phyloP scores from a whole-genome alignment of 164 flowering plant genomes.

The Chloranthus sessilifolius region DNA sequence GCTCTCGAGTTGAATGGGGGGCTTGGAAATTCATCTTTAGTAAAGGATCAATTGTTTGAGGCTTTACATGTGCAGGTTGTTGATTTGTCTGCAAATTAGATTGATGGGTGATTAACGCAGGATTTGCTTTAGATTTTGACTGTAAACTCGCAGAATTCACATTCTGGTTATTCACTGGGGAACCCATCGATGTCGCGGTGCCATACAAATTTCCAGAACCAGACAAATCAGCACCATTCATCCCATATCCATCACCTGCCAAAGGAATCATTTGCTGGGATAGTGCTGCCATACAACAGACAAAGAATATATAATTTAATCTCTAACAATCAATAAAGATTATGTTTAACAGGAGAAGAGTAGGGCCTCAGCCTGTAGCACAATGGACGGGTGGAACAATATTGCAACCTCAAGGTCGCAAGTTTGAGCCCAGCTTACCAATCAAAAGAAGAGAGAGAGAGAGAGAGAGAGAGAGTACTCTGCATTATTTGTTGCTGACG shows the following conservation, averaged over 20 bases:
- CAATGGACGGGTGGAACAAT: no score
- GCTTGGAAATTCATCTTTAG: constrained; percentile 50
- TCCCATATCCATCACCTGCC: constrained; percentile 64
- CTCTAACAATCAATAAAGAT: no score
- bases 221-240: constrained; percentile 46
- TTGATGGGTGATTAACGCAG: constrained; percentile 41
- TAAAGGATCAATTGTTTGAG: constrained; percentile 43
- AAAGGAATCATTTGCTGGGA: constrained; percentile 21
- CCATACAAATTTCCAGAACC: constrained; percentile 59
- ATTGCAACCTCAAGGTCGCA: no score
- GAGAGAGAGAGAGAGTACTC: constrained; percentile 34
- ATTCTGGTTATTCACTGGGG: constrained; percentile 47
- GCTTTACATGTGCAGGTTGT: constrained; percentile 36
- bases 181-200: constrained; percentile 41
- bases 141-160: constrained; percentile 41
- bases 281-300: constrained; percentile 12
- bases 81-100: constrained; percentile 40
- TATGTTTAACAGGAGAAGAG: no score
- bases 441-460: constrained; percentile 10
- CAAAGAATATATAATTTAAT: not conserved
- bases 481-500: constrained; percentile 48
- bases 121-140: constrained; percentile 34
- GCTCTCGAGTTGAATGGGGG: constrained; percentile 33
- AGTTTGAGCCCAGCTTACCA: no score
- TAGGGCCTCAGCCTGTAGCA: no score